phyloP scores from a whole-genome alignment of 331 rosid species.

The Rosa hybrid region DNA sequence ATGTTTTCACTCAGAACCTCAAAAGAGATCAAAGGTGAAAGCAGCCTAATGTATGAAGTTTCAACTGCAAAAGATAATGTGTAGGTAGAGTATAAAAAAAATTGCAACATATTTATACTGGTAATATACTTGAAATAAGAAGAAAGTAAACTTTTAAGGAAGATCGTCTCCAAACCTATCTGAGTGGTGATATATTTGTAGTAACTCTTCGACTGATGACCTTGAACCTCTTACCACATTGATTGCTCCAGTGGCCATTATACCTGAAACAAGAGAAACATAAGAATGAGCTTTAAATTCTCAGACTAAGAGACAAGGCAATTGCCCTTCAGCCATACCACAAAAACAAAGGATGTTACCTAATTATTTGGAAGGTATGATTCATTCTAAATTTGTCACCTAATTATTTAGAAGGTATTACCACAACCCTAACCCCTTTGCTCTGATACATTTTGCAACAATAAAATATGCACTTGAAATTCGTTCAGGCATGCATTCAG shows the following conservation, averaged over 20 bases:
- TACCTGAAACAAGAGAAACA: conserved; percentile 49
- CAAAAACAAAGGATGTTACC: not conserved
- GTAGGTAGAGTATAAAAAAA: not conserved
- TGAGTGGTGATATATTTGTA: conserved; percentile 84
- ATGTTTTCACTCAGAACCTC: not conserved
- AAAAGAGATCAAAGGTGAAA: conserved; percentile 17
- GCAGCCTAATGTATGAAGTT: not conserved
- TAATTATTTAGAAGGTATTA: not conserved
- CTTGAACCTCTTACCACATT: conserved; percentile 81
- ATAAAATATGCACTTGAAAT: not conserved
- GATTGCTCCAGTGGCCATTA: conserved; percentile 84
- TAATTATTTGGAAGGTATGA: not conserved
- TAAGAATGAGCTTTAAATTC: not conserved
- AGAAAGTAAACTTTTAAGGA: not conserved
- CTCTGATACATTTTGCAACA: not conserved
- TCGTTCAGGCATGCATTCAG: not conserved
- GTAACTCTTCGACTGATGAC: conserved; percentile 65
- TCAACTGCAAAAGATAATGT: not conserved
- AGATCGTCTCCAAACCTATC: conserved; percentile 60
- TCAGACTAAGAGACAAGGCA: not conserved
- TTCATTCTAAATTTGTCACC: not conserved
- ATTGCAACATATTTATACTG: too few relatives aligned
- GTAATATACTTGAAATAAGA: conserved; percentile 1
- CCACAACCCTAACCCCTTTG: not conserved
- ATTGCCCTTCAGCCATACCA: not conserved